Evolutionary conservation across 768 basidiomycete genomes (phyloP), one percentile per base, ranked within the genome.

Genomic region (Leccinum boreale): DNA sequence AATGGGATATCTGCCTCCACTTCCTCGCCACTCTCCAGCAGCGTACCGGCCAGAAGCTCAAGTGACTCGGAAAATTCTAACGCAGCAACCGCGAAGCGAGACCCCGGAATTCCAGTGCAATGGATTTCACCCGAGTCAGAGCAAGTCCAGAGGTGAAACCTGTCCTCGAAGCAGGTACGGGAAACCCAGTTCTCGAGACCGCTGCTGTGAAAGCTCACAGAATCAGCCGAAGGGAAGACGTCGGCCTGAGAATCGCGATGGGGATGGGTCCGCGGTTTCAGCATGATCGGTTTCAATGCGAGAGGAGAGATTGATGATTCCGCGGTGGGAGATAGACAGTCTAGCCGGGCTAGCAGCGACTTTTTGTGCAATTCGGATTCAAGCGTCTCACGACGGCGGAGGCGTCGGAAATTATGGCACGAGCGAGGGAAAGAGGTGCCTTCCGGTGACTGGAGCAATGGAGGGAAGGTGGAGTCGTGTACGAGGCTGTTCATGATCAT

Each of bases 111-210:
- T 17, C 74, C 77, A 31, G 66, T 61, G 50, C 68, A 60, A 17
- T 70, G 69, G 35, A 75, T 58, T 19, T 75, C 66, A 36, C 79
- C 68, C 12, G 69, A 75, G 19, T 75, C 75, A 23, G 71, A 66
- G 4, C 77, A 76, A 12, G 79, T 70, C 75, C 85, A 87, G 4
- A 89, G 75, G 26, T 75, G 71, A 60, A 81, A 74, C 31, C 89
- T 78, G 56, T 92, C 88, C 70, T 92, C 90, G 68, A 89, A 91
- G 67, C 86, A 87, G 24, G 87, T 85, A 4, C 90, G 85, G 36
- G 78, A 75, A 59, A 83, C 77, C 90, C 90, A 92, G n/a, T 74
- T 79, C 45, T 78, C 79, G 48, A 92, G 74, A 55, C 87, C 85
- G 14, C 75, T 74, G 65, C 85, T 86, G 42, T 72, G 65, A 48